Evolutionary conservation across 306 rosid species (phyloP).

Genomic region (Corylus avellana): DNA sequence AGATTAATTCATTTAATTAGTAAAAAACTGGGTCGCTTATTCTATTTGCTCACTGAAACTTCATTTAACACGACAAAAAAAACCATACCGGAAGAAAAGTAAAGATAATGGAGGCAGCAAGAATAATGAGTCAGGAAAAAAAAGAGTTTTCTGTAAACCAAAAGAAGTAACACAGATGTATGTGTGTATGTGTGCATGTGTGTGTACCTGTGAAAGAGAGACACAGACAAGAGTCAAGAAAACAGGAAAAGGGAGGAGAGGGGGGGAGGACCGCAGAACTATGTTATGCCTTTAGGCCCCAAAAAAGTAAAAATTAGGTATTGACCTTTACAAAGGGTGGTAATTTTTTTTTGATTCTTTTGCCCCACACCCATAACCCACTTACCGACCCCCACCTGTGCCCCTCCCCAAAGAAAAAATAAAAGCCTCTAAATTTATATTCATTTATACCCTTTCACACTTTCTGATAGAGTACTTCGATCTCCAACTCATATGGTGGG

Average conservation of each 20-base stretch:
- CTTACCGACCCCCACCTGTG: no score
- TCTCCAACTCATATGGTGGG: background rate
- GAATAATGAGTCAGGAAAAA: background rate
- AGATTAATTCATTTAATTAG: background rate
- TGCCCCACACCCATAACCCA: no score
- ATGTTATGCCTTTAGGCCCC: background rate
- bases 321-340: no score
- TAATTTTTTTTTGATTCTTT: background rate
- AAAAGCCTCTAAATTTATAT: no score
- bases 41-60: constrained; percentile 16
- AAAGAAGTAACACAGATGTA: background rate
- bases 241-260: background rate
- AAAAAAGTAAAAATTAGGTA: background rate
- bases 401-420: no score
- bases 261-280: no score
- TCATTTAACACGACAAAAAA: background rate
- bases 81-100: background rate
- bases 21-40: background rate
- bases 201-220: background rate
- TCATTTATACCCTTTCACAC: no score
- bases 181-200: no score
- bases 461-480: no score
- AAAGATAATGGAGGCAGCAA: no score
- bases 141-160: no score
- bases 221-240: background rate